These are phyloP conservation scores for Triticum timopheevii DNA, from an alignment of 176 grass and related monocot species.

Conservation along the genomic window DNA sequence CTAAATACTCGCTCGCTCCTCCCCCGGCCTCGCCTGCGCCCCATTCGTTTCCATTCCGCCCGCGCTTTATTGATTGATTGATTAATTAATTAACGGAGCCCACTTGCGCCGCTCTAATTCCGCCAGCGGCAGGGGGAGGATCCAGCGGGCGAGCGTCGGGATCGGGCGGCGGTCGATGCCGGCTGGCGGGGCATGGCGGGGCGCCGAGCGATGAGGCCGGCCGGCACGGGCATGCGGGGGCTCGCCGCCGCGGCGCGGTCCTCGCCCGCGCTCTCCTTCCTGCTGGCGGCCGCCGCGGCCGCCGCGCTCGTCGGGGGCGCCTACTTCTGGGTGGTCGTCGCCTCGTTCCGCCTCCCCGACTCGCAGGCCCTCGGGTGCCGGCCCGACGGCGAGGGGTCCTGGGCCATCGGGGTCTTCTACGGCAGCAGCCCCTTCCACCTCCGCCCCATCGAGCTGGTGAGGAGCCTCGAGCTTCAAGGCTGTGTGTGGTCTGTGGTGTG, in stretches of 20 bases:
- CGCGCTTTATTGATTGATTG: background rate
- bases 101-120: background rate
- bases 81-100: background rate
- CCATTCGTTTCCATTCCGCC: background rate
- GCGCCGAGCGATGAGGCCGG: conserved; percentile 39
- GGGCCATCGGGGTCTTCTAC: conserved; percentile 90
- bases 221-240: conserved; percentile 18
- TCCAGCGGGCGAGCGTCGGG: conserved; percentile 13
- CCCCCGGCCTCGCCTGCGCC: background rate
- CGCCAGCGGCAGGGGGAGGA: background rate
- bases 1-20: background rate
- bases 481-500: background rate
- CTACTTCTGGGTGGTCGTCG: conserved; percentile 80
- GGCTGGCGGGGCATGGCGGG: conserved; percentile 33
- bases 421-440: conserved; percentile 81
- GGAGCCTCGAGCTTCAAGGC: background rate
- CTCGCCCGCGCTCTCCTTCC: conserved; percentile 48
- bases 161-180: conserved; percentile 54
- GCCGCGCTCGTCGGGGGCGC: conserved; percentile 51
- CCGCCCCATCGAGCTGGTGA: conserved; percentile 88
- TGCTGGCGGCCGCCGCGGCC: conserved; percentile 36
- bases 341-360: conserved; percentile 74
- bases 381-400: conserved; percentile 90
- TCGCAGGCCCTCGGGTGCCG: conserved; percentile 45
- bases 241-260: background rate